Evolutionary conservation across 306 rosid species (phyloP), one percentile per base, ranked within the genome.

Genomic region (Medicago ruthenica): DNA sequence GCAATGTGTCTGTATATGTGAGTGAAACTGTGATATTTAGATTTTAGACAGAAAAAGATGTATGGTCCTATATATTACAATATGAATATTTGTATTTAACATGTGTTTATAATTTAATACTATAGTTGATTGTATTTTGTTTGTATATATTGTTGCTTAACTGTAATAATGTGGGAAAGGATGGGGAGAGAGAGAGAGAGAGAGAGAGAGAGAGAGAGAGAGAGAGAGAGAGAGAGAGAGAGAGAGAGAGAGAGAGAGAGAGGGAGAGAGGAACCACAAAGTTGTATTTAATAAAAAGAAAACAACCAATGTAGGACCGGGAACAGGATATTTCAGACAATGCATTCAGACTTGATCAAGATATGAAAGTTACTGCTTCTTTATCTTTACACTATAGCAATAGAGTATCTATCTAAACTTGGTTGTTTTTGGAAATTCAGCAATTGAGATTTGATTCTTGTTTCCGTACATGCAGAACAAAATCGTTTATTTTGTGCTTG

Each of bases 291-390:
- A 27, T 27, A 27, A 27, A 27, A 3, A 27, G 31, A 27, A 27
- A 27, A 27, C 31, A 27, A 27, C 83, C 85, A 80, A 62, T 39
- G 96, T 81, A 87, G 91, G 97, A 75, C 92, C 87, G 67, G 69
- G 89, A 87, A 78, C 89, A 92, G 82, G 91, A 92, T 88, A 92
- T 92, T 88, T 93, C 96, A 90, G 93, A 90, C 92, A 83, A 81
- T 61, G 89, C 84, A 84, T 85, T 83, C 78, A 77, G 78, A 81
- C 75, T 81, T 65, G 13, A 84, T 75, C 80, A 66, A 86, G 80
- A 87, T 77, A 58, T 79, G 74, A 85, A 88, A 83, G 71, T 72
- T 83, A 76, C 84, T 87, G 86, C 87, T 77, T 76, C 79, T 62
- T 79, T 78, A 69, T 21, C 37, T 34, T 34, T 34, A 34, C 37